Evolutionary conservation across 1,139 yeast species (phyloP).

Genomic region (Protomyces arabidopsidicola): DNA sequence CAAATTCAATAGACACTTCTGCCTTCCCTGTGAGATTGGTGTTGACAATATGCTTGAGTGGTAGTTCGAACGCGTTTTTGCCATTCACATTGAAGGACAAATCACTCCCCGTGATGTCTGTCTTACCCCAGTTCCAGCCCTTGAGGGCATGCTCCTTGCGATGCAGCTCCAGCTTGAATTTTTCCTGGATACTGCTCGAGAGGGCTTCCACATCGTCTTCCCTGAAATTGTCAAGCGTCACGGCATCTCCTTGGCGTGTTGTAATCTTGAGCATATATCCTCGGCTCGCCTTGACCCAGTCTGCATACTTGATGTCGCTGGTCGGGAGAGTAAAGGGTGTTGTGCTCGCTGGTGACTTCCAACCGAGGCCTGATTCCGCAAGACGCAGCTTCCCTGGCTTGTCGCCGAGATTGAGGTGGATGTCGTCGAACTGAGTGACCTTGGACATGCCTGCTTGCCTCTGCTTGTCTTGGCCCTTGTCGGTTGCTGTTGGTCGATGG

Average conservation of each 20-base stretch:
- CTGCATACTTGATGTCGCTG: slow-evolving; percentile 71
- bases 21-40: slow-evolving; percentile 89
- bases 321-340: slow-evolving; percentile 77
- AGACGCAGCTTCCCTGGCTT: slow-evolving; percentile 85
- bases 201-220: slow-evolving; percentile 70
- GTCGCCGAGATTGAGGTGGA: slow-evolving; percentile 81
- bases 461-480: background rate
- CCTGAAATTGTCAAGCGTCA: slow-evolving; percentile 87
- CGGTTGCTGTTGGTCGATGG: background rate
- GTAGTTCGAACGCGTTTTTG: slow-evolving; percentile 86
- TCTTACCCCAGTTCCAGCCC: slow-evolving; percentile 99
- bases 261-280: slow-evolving; percentile 87
- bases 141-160: slow-evolving; percentile 84
- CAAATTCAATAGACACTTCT: slow-evolving; percentile 87
- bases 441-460: slow-evolving; percentile 1
- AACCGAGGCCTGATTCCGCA: slow-evolving; percentile 92
- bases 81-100: slow-evolving; percentile 79
- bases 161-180: slow-evolving; percentile 68
- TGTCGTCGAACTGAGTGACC: slow-evolving; percentile 67
- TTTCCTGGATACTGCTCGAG: slow-evolving; percentile 76
- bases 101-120: slow-evolving; percentile 89
- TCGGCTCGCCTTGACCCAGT: slow-evolving; percentile 90
- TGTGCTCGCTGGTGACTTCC: slow-evolving; percentile 59
- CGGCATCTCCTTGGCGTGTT: slow-evolving; percentile 81
- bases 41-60: slow-evolving; percentile 72